Percentiles rank a stretch among this genome's conserved stretches.
Conservation (phyloP, 768 basidiomycete genomes). For the Mycena kentingensis region DNA sequence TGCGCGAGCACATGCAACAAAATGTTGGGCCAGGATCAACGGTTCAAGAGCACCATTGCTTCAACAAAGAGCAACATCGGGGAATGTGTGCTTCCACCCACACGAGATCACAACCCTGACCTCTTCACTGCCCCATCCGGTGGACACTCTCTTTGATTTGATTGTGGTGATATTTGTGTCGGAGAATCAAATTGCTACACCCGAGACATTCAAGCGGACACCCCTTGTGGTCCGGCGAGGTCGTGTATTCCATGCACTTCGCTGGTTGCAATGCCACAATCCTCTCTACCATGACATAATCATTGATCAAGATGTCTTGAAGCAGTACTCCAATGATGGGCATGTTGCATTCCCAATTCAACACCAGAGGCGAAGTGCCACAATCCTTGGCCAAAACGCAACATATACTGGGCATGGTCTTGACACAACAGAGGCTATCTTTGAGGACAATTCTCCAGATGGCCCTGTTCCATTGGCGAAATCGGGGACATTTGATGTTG, state of each 20-base stretch:
- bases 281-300: constrained; percentile 9
- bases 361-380: constrained; percentile 1
- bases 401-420: constrained; percentile 20
- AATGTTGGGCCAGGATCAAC: constrained; percentile 16
- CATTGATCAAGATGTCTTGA: constrained; percentile 9
- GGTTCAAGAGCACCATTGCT: neutral
- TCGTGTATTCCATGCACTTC: neutral
- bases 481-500: constrained; percentile 2
- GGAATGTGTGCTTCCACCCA: constrained; percentile 20
- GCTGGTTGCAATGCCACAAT: constrained; percentile 22
- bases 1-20: constrained; percentile 12
- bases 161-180: constrained; percentile 21
- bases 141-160: constrained; percentile 12
- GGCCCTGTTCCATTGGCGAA: neutral
- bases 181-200: neutral
- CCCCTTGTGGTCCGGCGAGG: constrained; percentile 19
- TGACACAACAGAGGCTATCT: constrained; percentile 10
- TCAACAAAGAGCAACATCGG: constrained; percentile 10
- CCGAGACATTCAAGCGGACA: constrained; percentile 10
- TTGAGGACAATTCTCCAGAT: neutral
- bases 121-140: constrained; percentile 10
- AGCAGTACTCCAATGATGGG: constrained; percentile 15
- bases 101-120: constrained; percentile 11
- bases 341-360: constrained; percentile 14
- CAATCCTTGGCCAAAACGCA: constrained; percentile 11